Conservation (phyloP, 2,329 filamentous ascomycete species). For the Alternaria conjuncta region DNA sequence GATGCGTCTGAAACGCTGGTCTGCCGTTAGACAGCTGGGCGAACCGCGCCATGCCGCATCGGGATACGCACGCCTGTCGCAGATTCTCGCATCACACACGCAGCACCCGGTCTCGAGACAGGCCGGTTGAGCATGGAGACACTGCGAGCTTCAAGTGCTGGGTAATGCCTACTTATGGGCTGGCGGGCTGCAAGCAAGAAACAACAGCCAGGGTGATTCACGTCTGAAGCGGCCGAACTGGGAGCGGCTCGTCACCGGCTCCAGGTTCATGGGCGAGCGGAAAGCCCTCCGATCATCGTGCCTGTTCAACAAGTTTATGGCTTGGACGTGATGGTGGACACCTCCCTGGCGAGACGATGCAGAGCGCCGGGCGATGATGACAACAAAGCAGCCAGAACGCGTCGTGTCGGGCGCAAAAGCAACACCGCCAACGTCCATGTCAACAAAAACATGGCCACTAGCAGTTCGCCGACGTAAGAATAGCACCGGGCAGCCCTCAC, state of each 20-base stretch:
- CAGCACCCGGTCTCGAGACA: slow-evolving; percentile 20
- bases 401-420: slow-evolving; percentile 5
- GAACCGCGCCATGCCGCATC: slow-evolving; percentile 9
- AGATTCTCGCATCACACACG: slow-evolving; percentile 17
- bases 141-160: slow-evolving; percentile 16
- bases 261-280: background rate
- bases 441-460: background rate
- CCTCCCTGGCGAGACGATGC: slow-evolving; percentile 1
- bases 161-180: slow-evolving; percentile 3
- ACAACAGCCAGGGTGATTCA: background rate
- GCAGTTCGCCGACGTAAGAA: slow-evolving; percentile 1
- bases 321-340: background rate
- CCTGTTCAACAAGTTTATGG: background rate
- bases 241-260: background rate
- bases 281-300: background rate
- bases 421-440: slow-evolving; percentile 1
- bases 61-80: slow-evolving; percentile 18
- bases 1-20: slow-evolving; percentile 20
- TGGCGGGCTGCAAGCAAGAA: background rate
- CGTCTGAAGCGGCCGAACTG: slow-evolving; percentile 11
- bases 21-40: slow-evolving; percentile 14
- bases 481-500: background rate
- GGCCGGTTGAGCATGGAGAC: slow-evolving; percentile 22
- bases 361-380: background rate
- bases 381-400: slow-evolving; percentile 4